Evolutionary conservation across 345 rosid species (phyloP), one percentile per base, ranked within the genome.

Genomic region (Gossypium arboreum): DNA sequence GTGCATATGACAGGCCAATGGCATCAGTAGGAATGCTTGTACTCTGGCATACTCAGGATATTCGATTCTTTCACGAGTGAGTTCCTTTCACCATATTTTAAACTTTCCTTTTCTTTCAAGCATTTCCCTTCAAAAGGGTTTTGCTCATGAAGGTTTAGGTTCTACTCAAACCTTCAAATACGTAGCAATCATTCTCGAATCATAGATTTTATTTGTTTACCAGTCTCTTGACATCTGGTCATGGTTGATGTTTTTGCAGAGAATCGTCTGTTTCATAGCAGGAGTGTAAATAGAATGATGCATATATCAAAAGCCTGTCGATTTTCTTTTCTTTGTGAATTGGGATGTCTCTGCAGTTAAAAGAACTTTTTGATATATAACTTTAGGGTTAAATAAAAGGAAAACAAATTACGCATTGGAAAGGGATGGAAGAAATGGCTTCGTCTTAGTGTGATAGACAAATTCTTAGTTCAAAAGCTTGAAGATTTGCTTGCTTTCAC

Each of bases 61-160:
- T 79, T 60, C 18, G 66, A 71, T 56, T 75, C 68, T 72, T 77
- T 79, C 78, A 50, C 71, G 55, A 64, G 90, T 85, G 80, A 83
- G 88, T 78, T 67, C 77, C 72, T 16, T 66, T 43, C 17, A 59
- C 52, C 72, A 29, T 27, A 55, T 62, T 18, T 48, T 3, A 9
- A n/a, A 39, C 2, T 17, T 11, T 16, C 39, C 39, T 29, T 34
- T 34, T 34, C 39, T 34, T 34, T 34, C 6, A 34, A 34, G 39
- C 39, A 34, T 34, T 34, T 34, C 39, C 39, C 6, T 34, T 34
- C 39, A 34, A 34, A 34, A 34, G 39, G 39, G 39, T 34, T 34
- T 34, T 34, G 39, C 39, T 34, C 6, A 34, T 34, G 39, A 34
- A 34, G 39, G 39, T 34, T 34, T 34, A 34, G 39, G 6, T 4